phyloP scores from a whole-genome alignment of 345 rosid species.

The Hevea brasiliensis region DNA sequence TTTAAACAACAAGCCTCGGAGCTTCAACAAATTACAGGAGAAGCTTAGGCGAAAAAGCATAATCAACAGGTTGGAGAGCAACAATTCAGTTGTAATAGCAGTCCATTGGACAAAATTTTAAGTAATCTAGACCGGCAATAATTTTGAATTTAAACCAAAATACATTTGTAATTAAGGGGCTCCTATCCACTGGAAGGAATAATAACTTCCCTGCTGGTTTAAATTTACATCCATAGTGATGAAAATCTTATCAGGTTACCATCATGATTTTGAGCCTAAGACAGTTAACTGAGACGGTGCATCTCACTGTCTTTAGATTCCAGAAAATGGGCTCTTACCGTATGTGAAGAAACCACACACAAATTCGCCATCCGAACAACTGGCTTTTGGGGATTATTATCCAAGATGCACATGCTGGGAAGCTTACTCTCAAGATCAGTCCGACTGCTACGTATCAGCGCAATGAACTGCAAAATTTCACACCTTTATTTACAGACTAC shows the following conservation, averaged over 20 bases:
- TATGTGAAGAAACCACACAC: constrained; percentile 85
- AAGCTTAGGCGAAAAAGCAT: neutral
- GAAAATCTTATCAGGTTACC: neutral
- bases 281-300: neutral
- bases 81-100: neutral
- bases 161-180: neutral
- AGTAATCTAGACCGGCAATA: neutral
- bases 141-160: neutral
- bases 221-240: neutral
- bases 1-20: neutral
- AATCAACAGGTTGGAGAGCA: neutral
- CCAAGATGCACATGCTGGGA: constrained; percentile 72
- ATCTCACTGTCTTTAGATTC: neutral
- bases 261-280: neutral
- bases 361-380: constrained; percentile 98
- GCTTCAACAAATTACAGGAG: neutral
- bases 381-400: constrained; percentile 80
- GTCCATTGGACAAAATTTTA: constrained; percentile 4
- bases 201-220: neutral
- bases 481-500: constrained; percentile 15
- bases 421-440: constrained; percentile 81
- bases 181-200: neutral
- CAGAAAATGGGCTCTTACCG: constrained; percentile 44
- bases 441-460: constrained; percentile 47
- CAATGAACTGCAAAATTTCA: constrained; percentile 59